Evolutionary conservation across 208 protist species (phyloP), one percentile per base, ranked within the genome.

Genomic region (Wallacemonas sp.): DNA sequence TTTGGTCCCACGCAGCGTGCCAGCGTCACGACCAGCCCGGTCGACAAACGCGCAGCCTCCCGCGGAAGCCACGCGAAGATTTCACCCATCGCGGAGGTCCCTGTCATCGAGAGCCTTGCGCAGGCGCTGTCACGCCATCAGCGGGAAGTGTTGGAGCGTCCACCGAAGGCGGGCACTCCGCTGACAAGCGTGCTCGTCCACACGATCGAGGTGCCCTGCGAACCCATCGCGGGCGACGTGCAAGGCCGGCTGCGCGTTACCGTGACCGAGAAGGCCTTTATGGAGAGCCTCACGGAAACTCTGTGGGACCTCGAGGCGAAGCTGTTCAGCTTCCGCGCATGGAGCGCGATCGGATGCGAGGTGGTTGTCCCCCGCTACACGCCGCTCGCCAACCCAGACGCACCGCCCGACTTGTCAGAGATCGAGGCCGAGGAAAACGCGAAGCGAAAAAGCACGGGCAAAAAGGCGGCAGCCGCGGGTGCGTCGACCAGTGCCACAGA

Each of bases 361-460:
- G 67, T 85, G 21, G 38, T 43, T 16, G 82, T 88, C 16, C 82
- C 82, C 24, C 43, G 61, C 1, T 88, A 85, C 71, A 64, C 57
- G 2, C 61, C 70, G 0, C 71, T 82, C 8, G 49, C 62, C 27
- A 72, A 84, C 41, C 55, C 68, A 0, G 74, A 84, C 30, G 72
- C 70, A 3, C 30, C 55, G 2, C 19, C 65, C 32, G 38, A 49
- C 12, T n/a, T 62, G 1, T 30, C 33, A 2, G 61, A 44, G n/a
- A 24, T 60, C 9, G 65, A 70, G 33, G 72, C 39, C 0, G 57
- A 48, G 12, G 47, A 47, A 24, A 48, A 16, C 27, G 43, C 44
- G 0, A 68, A 68, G 62, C 62, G 62, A 3, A 68, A 48, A 12
- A 44, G 34, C 0, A 36, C 14, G 47, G 41, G 19, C 62, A 57